Evolutionary conservation across 2,329 filamentous ascomycete species (phyloP), one percentile per base, ranked within the genome.

Genomic region (Thielaviopsis ethacetica): DNA sequence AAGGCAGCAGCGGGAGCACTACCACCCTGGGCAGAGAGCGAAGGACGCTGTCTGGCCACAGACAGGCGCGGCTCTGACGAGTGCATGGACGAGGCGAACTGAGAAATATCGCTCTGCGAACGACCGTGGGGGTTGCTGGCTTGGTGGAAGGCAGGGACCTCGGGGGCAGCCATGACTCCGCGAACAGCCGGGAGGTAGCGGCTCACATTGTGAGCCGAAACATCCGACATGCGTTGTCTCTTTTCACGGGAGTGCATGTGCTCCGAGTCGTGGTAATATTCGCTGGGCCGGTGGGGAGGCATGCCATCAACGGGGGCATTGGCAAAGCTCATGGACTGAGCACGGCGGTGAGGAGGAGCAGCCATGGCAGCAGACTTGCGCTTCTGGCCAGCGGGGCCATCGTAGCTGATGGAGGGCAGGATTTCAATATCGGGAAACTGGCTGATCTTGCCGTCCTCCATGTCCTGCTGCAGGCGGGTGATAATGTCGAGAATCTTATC

Each of bases 341-440:
- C 68, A 38, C 70, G 69, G 34, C 60, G 57, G 49, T 54, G 50
- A 13, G 26, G 60, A n/a, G 60, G 60, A 5, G 57, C 57, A 24
- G 57, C 54, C 57, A 61, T 59, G 17, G 54, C 41, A 17, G 54
- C 55, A 26, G 56, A 27, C 56, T 61, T 61, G 30, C 59, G 59
- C 53, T 61, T 61, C 30, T 58, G 56, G 22, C 59, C 59, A 26
- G 60, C 60, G 44, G 57, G 60, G 19, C 60, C 60, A 47, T 59
- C 60, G 24, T 59, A 61, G 24, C 57, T 59, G 15, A 82, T 77
- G 60, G 78, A 76, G 1, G 79, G 78, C 3, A 82, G 71, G 19
- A 82, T 78, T 68, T 82, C 79, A 59, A 82, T 77, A 61, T 81
- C 79, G 0, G 79, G 79, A 1, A 82, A 75, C 59, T 76, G 73